A percentile compares a stretch with the other conserved stretches of the same genome.
phyloP scores from a whole-genome alignment of 495 filamentous ascomycete genomes.

The Penicillium malachiteum region DNA sequence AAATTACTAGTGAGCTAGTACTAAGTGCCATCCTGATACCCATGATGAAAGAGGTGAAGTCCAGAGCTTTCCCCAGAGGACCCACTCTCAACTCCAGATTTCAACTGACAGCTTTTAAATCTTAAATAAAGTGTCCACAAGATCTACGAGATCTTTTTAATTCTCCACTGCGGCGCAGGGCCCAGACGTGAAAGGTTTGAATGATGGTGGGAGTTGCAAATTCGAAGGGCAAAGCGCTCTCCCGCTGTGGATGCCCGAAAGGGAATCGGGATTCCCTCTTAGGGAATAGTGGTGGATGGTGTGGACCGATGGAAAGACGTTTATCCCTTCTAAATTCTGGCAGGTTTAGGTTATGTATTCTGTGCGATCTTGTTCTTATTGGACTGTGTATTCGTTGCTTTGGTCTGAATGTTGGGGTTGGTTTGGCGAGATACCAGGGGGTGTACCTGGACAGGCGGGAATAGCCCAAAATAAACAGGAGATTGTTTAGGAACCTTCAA shows the following conservation, averaged over 20 bases:
- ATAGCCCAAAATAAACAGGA: no score
- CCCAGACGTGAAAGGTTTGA: constrained; percentile 1
- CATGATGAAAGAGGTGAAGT: not conserved
- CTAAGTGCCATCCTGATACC: not conserved
- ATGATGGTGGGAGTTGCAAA: not conserved
- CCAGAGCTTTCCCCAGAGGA: constrained; percentile 12
- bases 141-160: constrained; percentile 7
- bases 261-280: constrained; percentile 5
- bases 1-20: not conserved
- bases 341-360: no score
- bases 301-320: not conserved
- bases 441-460: no score
- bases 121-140: constrained; percentile 8
- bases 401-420: no score
- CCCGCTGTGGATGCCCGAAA: constrained; percentile 5
- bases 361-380: no score
- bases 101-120: constrained; percentile 5
- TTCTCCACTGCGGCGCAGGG: constrained; percentile 16
- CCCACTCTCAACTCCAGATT: constrained; percentile 3
- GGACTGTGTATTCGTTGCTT: no score
- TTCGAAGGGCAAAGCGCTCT: constrained; percentile 22
- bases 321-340: constrained; percentile 3
- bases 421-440: no score
- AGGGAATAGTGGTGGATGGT: constrained; percentile 5
- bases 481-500: no score